Evolutionary conservation across 345 rosid genomes (phyloP), one percentile per base, ranked within the genome.

Genomic region (Cardiospermum halicacabum): DNA sequence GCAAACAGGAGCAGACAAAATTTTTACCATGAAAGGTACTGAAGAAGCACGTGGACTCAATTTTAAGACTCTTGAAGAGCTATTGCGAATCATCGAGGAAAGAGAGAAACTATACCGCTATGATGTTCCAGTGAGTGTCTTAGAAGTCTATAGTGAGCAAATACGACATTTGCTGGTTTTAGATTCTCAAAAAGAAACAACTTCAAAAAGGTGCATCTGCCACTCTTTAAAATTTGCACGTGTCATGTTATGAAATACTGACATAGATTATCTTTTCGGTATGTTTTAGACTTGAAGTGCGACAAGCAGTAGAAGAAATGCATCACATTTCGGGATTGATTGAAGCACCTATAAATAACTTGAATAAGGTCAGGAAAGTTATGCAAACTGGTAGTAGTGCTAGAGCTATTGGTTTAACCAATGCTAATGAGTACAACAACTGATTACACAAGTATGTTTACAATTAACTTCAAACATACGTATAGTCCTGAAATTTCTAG

Each of bases 61-160:
- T 72, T 94, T 84, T 62, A 84, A 91, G 75, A 91, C 86, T 60
- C 86, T 94, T n/a, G 82, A 91, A 66, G 86, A 91, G 78, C 67
- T 94, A 37, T 94, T 94, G 75, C 53, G 28, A 62, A 80, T 82
- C 56, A 83, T 79, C 16, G 77, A 74, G 71, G 89, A 85, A 70
- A 75, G 95, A 55, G 62, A 85, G 75, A 77, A 85, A 65, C 77
- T 78, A 18, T 84, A 71, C 63, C 79, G 55, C n/a, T 94, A 84
- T 74, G 89, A 91, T 65, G 75, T 89, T 70, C 84, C 91, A 7
- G 99, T 91, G 54, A 94, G 99, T 65, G 99, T 86, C 59, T 72
- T 94, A 79, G 99, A 94, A 84, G 97, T 94, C 59, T 94, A 94
- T 74, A 94, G 91, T 60, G 99, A 94, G 67, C 99, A 89, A 70